These are phyloP conservation scores for Leavenworthia alabamica DNA, from an alignment of 345 rosid genomes.

Conservation along the genomic window DNA sequence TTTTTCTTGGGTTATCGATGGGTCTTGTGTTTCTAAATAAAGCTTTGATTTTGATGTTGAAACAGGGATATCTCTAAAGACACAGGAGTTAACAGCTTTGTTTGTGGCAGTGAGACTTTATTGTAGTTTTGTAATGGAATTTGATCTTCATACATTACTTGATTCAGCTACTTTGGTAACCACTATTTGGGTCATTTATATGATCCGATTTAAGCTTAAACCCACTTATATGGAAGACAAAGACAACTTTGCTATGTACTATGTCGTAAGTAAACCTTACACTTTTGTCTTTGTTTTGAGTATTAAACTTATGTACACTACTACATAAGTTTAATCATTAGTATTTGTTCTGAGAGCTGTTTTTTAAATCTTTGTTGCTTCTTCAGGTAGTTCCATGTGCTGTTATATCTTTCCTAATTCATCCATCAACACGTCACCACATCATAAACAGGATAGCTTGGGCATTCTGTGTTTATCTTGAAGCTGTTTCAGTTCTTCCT, in stretches of 20 bases:
- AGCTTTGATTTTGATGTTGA: neutral
- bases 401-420: slow-evolving; percentile 52
- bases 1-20: too few species aligned
- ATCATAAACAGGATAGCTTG: slow-evolving; percentile 58
- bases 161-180: slow-evolving; percentile 69
- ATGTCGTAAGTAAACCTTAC: slow-evolving; percentile 43
- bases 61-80: slow-evolving; percentile 77
- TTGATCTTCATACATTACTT: slow-evolving; percentile 76
- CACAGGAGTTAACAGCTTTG: slow-evolving; percentile 82
- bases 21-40: too few species aligned
- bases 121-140: slow-evolving; percentile 89
- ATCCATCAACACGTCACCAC: slow-evolving; percentile 72
- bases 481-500: slow-evolving; percentile 86
- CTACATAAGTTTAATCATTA: neutral
- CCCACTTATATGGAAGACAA: slow-evolving; percentile 85
- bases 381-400: slow-evolving; percentile 77
- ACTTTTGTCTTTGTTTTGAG: neutral
- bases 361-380: neutral
- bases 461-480: slow-evolving; percentile 94
- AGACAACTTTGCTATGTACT: slow-evolving; percentile 68
- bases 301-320: too few species aligned
- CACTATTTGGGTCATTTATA: slow-evolving; percentile 87
- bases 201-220: slow-evolving; percentile 72
- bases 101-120: slow-evolving; percentile 74
- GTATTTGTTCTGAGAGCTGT: neutral